These are phyloP conservation scores for Xylaria sp. DNA, from an alignment of 2,329 filamentous ascomycete species.

Conservation along the genomic window DNA sequence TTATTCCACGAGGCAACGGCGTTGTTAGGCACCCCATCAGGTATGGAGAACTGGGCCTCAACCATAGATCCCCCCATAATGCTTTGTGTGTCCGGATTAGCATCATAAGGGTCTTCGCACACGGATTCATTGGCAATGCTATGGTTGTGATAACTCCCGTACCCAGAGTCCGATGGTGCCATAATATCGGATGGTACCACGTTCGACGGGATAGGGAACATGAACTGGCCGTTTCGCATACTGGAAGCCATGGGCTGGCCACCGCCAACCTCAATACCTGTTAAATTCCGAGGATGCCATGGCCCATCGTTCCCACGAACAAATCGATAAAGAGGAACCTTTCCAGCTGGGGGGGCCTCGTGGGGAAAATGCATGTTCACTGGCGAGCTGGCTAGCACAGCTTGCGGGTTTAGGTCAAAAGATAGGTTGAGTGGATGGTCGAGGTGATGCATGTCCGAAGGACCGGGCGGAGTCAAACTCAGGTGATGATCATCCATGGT, in stretches of 20 bases:
- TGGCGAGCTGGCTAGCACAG: background rate
- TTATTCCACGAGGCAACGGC: constrained; percentile 11
- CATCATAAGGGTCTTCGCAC: constrained; percentile 49
- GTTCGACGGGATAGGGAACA: constrained; percentile 21
- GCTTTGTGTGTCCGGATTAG: constrained; percentile 47
- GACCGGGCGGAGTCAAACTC: constrained; percentile 28
- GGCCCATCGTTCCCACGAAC: constrained; percentile 49
- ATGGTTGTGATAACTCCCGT: constrained; percentile 48
- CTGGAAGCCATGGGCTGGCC: constrained; percentile 36
- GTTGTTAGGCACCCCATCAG: constrained; percentile 26
- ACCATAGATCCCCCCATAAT: constrained; percentile 43
- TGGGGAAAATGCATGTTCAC: constrained; percentile 15
- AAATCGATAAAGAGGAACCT: constrained; percentile 40
- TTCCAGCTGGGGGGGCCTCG: constrained; percentile 18
- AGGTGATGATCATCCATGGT: constrained; percentile 31
- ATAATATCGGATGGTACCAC: constrained; percentile 47
- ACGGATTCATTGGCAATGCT: constrained; percentile 53
- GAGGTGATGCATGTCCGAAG: constrained; percentile 28
- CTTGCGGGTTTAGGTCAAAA: constrained; percentile 23
- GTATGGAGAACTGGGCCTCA: constrained; percentile 34
- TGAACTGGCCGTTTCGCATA: constrained; percentile 29
- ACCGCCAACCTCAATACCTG: constrained; percentile 41
- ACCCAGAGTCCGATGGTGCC: constrained; percentile 54
- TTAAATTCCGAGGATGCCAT: constrained; percentile 48
- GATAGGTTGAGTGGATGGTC: constrained; percentile 32